These are phyloP conservation scores for Stachybotrys elegans DNA, from an alignment of 2,329 filamentous ascomycete genomes.

Conservation along the genomic window DNA sequence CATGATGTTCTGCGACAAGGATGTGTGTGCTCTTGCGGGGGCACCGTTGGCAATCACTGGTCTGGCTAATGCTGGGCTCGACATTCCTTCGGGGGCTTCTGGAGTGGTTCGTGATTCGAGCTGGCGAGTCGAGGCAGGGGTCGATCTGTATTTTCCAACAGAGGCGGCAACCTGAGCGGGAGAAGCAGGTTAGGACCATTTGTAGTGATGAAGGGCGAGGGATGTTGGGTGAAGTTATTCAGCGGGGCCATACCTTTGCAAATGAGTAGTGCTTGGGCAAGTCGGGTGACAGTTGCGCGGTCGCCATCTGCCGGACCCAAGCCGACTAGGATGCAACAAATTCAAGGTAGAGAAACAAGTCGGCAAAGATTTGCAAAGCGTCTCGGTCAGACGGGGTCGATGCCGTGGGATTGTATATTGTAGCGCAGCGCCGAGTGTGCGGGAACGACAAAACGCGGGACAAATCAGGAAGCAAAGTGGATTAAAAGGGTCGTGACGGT, in stretches of 20 bases:
- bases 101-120: too few species aligned
- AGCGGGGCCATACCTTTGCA: conserved; percentile 58
- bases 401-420: too few species aligned
- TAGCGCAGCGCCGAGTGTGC: conserved; percentile 6
- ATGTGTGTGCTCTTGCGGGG: conserved; percentile 5
- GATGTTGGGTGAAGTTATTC: conserved; percentile 5
- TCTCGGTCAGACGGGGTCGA: too few species aligned
- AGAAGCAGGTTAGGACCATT: conserved; percentile 14
- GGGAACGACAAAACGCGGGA: conserved; percentile 25
- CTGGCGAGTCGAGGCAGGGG: too few species aligned
- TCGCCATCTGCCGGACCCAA: too few species aligned
- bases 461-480: conserved; percentile 50
- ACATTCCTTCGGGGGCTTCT: too few species aligned
- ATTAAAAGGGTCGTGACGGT: conserved; percentile 46
- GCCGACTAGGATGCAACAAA: too few species aligned
- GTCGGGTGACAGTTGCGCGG: conserved; percentile 41
- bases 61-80: too few species aligned
- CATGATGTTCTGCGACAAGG: conserved; percentile 9
- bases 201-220: conserved; percentile 3
- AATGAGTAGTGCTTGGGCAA: conserved; percentile 63
- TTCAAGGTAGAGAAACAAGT: too few species aligned
- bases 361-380: too few species aligned
- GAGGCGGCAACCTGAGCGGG: conserved; percentile 43
- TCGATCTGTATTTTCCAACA: conserved; percentile 22
- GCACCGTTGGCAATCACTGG: too few species aligned